phyloP scores from a whole-genome alignment of 805 yeast genomes.

The Vanderwaltozyma yarrowii region DNA sequence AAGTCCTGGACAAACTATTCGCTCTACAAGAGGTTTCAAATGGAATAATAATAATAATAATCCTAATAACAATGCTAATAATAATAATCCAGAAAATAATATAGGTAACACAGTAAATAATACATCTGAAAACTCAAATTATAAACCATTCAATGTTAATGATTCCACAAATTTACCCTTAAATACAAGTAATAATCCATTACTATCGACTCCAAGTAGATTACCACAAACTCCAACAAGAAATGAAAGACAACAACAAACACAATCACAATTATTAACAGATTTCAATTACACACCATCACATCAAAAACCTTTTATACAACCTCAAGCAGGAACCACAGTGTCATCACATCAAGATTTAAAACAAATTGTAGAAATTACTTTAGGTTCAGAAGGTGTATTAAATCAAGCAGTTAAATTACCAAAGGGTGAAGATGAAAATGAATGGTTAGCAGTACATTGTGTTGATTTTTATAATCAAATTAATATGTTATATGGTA shows the following conservation, averaged over 20 bases:
- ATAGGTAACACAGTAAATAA: not conserved
- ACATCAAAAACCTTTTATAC: constrained; percentile 27
- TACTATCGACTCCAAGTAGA: constrained; percentile 7
- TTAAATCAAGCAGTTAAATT: constrained; percentile 86
- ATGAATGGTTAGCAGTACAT: constrained; percentile 95
- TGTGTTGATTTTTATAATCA: constrained; percentile 97
- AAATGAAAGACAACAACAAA: constrained; percentile 1
- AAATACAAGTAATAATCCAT: not conserved
- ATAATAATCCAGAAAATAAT: not conserved
- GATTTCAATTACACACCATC: constrained; percentile 31
- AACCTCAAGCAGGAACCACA: constrained; percentile 27
- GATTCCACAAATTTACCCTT: not conserved
- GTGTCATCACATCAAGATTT: constrained; percentile 59
- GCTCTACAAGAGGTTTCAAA: constrained; percentile 38
- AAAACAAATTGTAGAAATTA: constrained; percentile 85
- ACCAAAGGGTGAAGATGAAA: constrained; percentile 83
- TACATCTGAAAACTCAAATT: not conserved
- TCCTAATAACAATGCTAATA: not conserved
- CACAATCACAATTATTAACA: constrained; percentile 14
- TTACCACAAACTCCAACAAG: constrained; percentile 3
- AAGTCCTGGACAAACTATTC: constrained; percentile 38
- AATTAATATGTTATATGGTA: constrained; percentile 90
- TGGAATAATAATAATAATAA: constrained; percentile 21
- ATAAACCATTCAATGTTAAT: not conserved
- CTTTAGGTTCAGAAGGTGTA: constrained; percentile 86